Base-by-base conservation (phyloP, 1,139 yeast species). In the Zhuliangozyma blackwelliae region DNA sequence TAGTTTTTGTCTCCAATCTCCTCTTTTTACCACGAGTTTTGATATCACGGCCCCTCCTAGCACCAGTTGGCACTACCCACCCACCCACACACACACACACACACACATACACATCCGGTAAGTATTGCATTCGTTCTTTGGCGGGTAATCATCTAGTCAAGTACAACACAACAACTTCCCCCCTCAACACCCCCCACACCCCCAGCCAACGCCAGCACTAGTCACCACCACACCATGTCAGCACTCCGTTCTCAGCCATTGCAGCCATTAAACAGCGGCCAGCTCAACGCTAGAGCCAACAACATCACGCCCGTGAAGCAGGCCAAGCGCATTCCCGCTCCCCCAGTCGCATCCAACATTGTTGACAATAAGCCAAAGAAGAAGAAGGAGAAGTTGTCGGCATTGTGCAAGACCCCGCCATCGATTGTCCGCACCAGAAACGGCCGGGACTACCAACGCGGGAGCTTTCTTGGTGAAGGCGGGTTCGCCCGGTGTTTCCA, bases 401-500 rank as follows among this genome's bases (percentile, higher is more conserved):
- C 96, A 1, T 69, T 90, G 38, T 90, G 97, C 60, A 88, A 88
- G 61, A 90, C 97, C 5, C 97, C 97, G 3, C 97, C 97, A 27
- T 83, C 95, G 12, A 77, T 88, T 45, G 94, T 92, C 50, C 77
- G 92, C 51, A 88, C 95, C 31, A 77, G 92, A 65, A 74, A 77
- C 46, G 96, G 97, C 38, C 75, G 87, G 55, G 95, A 89, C 52
- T 92, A 87, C 61, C 87, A 87, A 51, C 79, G 98, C 57, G 97
- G 97, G 3, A 75, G 74, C 41, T 89, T 90, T 50, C 69, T 94
- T 28, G 99, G 99, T 25, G 98, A 89, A 67, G 99, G 99, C 41
- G 99, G 99, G 0, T 94, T 94, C 69, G 99, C 98, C 13, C 80
- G 98, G 57, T 94, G 98, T 59, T 94, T 94, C 65, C 97, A 92